Evolutionary conservation across 345 rosid genomes (phyloP).

Genomic region (Dimocarpus longan): DNA sequence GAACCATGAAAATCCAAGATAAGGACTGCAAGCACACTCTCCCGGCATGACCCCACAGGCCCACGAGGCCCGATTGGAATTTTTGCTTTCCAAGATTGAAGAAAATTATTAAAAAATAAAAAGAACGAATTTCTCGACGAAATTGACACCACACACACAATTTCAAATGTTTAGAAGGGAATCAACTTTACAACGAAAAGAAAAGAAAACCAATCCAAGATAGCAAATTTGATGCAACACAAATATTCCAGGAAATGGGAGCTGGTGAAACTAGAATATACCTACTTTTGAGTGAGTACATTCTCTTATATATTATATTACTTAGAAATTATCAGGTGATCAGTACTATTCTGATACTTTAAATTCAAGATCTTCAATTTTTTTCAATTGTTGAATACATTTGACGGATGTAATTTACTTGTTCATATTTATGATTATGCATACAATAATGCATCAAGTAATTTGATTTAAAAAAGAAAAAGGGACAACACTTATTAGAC

Average conservation of each 20-base stretch:
- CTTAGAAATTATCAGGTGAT: too few relatives aligned
- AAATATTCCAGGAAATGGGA: conserved; percentile 17
- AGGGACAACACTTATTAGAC: too few relatives aligned
- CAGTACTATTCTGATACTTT: too few relatives aligned
- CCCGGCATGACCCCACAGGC: conserved; percentile 5
- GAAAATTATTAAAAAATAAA: not conserved
- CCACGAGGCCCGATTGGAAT: conserved; percentile 21
- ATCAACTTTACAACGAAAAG: conserved; percentile 16
- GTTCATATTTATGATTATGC: too few relatives aligned
- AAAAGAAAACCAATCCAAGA: not conserved
- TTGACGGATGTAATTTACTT: too few relatives aligned
- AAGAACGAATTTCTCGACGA: conserved; percentile 5
- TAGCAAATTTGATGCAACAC: not conserved
- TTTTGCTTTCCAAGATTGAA: not conserved
- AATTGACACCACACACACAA: conserved; percentile 3
- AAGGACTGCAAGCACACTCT: conserved; percentile 18
- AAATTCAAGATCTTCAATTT: too few relatives aligned
- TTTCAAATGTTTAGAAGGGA: conserved; percentile 8
- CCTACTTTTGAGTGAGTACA: not conserved
- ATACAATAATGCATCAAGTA: too few relatives aligned
- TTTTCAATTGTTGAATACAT: too few relatives aligned
- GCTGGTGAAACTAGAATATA: not conserved
- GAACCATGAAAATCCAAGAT: conserved; percentile 3
- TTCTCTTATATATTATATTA: too few relatives aligned
- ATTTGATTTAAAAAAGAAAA: too few relatives aligned